Evolutionary conservation across 345 rosid species (phyloP), one percentile per base, ranked within the genome.

Genomic region (Lagerstroemia speciosa): DNA sequence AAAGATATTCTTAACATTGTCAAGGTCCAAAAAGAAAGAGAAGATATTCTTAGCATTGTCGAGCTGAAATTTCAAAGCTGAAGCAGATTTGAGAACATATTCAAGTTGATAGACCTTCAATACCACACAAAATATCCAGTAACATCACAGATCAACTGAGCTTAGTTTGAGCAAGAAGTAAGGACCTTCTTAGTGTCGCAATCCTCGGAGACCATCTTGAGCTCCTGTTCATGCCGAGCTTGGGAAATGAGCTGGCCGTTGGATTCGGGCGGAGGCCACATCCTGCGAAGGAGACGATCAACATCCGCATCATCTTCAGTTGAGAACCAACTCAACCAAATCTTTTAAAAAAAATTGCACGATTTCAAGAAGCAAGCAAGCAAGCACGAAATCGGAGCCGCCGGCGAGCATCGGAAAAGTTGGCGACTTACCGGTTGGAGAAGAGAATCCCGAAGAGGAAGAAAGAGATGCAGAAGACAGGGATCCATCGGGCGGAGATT

Each of bases 401-500:
- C n/a, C n/a, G 43, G 43, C 2, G 55, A 22, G 55, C 7, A 8
- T 0, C 17, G n/a, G 55, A 2, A 17, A 48, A 48, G 55, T 48
- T 48, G 1, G 36, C 15, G 12, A 24, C 20, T 32, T 24, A 94
- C 99, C 93, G 82, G 82, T 78, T 80, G 69, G 90, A 82, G 89
- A 88, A 78, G 79, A 91, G 75, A 40, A 81, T 74, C 64, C 98
- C 99, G 64, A 91, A 83, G 75, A 79, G 78, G 74, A 91, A 94
- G 82, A 76, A 91, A 67, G 76, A 84, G 61, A 79, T 68, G 75
- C 98, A 94, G 77, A 94, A 32, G 48, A 89, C 65, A 0, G 95
- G 97, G 76, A 94, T 78, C 99, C 97, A 91, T 82, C 67, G 87
- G 19, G 77, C 50, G 62, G 95, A 87, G 45, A 89, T 52, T 70